A percentile compares a stretch with the other conserved stretches of the same genome.
These are phyloP conservation scores for Acanthamoeba sp. DNA, from an alignment of 208 protist species.

Conservation along the genomic window DNA sequence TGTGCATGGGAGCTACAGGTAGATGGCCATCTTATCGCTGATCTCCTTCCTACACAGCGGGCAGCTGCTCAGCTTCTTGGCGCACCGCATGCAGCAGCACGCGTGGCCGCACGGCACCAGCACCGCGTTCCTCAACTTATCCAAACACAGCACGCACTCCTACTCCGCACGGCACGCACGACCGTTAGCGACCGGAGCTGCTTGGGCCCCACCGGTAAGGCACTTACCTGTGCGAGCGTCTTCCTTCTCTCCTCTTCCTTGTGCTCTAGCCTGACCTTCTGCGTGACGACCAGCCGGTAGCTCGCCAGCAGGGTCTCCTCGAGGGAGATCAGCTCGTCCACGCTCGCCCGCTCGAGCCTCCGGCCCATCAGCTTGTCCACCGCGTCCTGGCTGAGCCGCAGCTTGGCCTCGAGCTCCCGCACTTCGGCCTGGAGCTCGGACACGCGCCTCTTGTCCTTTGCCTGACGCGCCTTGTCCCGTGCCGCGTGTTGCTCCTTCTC, in stretches of 20 bases:
- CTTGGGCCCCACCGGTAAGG: too few relatives aligned
- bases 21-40: background rate
- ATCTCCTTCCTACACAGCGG: background rate
- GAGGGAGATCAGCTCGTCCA: background rate
- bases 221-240: background rate
- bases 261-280: background rate
- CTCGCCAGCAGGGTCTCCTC: background rate
- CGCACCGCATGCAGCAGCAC: background rate
- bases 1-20: background rate
- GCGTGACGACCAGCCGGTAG: background rate
- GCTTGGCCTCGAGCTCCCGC: background rate
- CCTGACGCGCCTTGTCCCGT: background rate
- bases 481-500: background rate
- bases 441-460: background rate
- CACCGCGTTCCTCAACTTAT: background rate
- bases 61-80: background rate
- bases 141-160: conserved; percentile 34
- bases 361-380: background rate
- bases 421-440: background rate
- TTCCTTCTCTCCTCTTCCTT: background rate
- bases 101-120: background rate
- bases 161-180: background rate
- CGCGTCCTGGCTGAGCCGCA: background rate
- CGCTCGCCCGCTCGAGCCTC: background rate
- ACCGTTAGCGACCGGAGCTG: background rate